Conservation (phyloP, 2,329 filamentous ascomycete genomes). For the Chrysosphaeria jannelii region DNA sequence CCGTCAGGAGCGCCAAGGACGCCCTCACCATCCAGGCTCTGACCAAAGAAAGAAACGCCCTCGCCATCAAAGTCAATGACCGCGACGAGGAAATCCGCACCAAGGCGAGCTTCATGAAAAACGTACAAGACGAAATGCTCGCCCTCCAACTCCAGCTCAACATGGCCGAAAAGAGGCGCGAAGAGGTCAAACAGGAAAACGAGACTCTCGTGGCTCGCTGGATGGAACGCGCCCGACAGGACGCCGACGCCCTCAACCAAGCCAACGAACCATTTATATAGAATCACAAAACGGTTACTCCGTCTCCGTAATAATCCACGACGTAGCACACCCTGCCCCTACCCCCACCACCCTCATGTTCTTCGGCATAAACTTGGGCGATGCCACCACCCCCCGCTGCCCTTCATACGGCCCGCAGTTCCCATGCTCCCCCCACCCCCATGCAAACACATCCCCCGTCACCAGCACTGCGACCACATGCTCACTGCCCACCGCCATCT, state of each 20-base stretch:
- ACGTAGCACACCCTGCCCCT: constrained; percentile 74
- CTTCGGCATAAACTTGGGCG: constrained; percentile 20
- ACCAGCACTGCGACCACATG: constrained; percentile 48
- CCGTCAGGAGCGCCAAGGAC: no score
- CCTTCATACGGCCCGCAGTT: constrained; percentile 47
- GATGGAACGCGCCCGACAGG: constrained; percentile 65
- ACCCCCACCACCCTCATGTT: constrained; percentile 24
- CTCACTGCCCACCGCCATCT: constrained; percentile 66
- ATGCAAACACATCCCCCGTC: constrained; percentile 39
- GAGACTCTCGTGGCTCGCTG: constrained; percentile 68
- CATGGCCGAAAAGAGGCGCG: constrained; percentile 47
- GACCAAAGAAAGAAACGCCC: constrained; percentile 25
- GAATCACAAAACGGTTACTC: no score
- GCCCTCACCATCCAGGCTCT: constrained; percentile 28
- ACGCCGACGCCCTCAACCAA: constrained; percentile 66
- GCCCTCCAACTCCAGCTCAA: constrained; percentile 67
- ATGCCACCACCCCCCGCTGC: constrained; percentile 34
- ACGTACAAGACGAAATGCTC: constrained; percentile 81
- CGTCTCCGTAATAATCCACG: constrained; percentile 39
- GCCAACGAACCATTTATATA: constrained; percentile 19
- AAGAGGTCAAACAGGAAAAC: constrained; percentile 53
- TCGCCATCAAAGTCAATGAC: constrained; percentile 42
- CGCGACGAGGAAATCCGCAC: constrained; percentile 59
- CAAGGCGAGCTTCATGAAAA: constrained; percentile 59
- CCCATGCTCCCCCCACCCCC: constrained; percentile 95